Base-by-base conservation (phyloP, 331 rosid species). In the Acacia pycnantha region DNA sequence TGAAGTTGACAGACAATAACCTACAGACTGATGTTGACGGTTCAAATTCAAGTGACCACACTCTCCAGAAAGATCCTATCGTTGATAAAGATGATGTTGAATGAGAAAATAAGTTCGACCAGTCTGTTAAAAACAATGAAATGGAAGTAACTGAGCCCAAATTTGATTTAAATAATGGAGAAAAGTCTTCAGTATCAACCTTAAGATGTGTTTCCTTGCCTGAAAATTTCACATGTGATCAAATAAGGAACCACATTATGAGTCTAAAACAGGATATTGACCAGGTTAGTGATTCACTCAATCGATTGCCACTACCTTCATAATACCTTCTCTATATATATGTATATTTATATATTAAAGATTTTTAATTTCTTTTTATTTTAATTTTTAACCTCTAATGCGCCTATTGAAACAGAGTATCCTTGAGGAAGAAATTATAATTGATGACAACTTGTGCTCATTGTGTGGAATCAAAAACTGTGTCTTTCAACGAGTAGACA, bases 161-260 rank as follows among this genome's bases (percentile, higher is more conserved):
- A 77, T 76, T 58, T 74, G 79, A 78, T 51, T 54, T 66, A 47
- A 79, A 44, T 64, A 82, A 70, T 68, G 82, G n/a, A 61, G 33
- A 65, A 71, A 61, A 73, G 48, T 75, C 80, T 53, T 66, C 67
- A 82, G 53, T 48, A 15, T 24, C 48, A 70, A 80, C 48, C 14
- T 78, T 29, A 58, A 74, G 50, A 62, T 18, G 46, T 78, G 80
- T 76, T 79, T 81, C 91, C 77, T 75, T 88, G 54, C 66, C 69
- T 35, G 91, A 86, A 40, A 19, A 53, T 54, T 89, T 90, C 81
- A 82, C 88, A 41, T 33, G 24, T 47, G 83, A 85, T 79, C 84
- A 85, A 79, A 76, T 92, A 62, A 81, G 5, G 73, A 84, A 85
- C 70, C 92, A 88, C 78, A 81, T 88, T 31, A 24, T 3, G 56